Evolutionary conservation across 208 protist species (phyloP), one percentile per base, ranked within the genome.

Genomic region (Crithidia thermophila): DNA sequence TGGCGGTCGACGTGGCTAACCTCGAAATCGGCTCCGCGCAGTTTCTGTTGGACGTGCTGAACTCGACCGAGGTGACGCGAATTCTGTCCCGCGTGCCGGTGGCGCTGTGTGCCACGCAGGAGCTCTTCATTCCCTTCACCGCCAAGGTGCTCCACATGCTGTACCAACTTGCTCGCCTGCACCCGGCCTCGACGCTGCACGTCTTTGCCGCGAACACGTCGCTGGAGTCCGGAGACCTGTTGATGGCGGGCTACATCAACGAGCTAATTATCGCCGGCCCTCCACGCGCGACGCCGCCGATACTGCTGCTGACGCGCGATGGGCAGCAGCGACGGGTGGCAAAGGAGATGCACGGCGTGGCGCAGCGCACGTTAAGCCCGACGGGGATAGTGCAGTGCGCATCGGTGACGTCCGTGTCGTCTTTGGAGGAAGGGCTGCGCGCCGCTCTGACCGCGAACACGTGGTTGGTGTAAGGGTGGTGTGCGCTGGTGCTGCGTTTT

Each of bases 1-100:
- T 95, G 2, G 55, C 87, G 27, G 53, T 90, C 18, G 90, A 95
- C 57, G 79, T 85, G 7, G 90, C 90, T 4, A 95, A 95, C 61
- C 34, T 93, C 25, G 87, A 93, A 58, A 53, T 95, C 2, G 57
- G 58, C 25, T 36, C 28, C 9, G 60, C 72, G 5, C 66, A 59
- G 10, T 42, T 66, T 25, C 36, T 93, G 36, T 46, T 91, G 16
- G 62, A 78, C 7, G 43, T 95, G 20, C 55, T 91, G 27, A 56
- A 39, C 31, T 77, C 67, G 28, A 36, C 45, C 11, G 79, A 85
- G 40, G 59, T 79, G 40, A 53, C 50, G 49, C 28, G 72, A 10
- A 64, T 83, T 33, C 78, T 94, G 40, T 39, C 52, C 4, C 37
- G 55, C 27, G 71, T 85, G 13, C 75, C 87, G 10, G 73, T 90